A percentile compares a stretch with the other conserved stretches of the same genome.
Conservation (phyloP, 176 grass and related monocot species). For the Poa pratensis region DNA sequence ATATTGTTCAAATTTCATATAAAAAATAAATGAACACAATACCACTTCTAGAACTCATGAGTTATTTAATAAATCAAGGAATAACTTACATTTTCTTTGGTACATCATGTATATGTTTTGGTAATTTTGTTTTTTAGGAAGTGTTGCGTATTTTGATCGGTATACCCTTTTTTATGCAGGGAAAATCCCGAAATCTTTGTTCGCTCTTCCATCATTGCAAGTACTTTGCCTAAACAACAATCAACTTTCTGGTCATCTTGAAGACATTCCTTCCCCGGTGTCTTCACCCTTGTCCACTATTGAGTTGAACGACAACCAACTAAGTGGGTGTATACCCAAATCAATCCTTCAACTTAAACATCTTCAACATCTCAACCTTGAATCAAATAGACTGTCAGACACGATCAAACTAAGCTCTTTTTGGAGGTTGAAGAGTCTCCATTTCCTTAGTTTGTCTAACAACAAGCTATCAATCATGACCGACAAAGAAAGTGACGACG, state of each 20-base stretch:
- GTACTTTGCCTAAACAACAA: accelerated
- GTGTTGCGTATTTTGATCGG: not conserved
- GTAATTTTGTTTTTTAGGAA: no score
- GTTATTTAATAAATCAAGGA: no score
- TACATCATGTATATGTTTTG: no score
- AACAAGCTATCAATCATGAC: conserved; percentile 6
- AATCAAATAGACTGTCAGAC: conserved; percentile 30
- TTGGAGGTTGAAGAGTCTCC: conserved; percentile 11
- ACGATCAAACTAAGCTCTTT: conserved; percentile 21
- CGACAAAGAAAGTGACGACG: not conserved
- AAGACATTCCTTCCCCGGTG: conserved; percentile 12
- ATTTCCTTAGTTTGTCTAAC: not conserved
- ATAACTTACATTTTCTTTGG: no score
- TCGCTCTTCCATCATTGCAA: conserved; percentile 25
- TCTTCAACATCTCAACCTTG: not conserved
- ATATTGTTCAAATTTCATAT: no score
- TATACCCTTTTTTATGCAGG: not conserved
- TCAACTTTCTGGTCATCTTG: conserved; percentile 13
- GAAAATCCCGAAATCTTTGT: conserved; percentile 17
- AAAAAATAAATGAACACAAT: no score
- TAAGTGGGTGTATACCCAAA: conserved; percentile 5
- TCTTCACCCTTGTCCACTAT: not conserved
- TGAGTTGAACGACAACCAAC: not conserved
- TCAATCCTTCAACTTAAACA: conserved; percentile 34
- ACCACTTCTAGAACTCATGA: no score